Conservation (phyloP, 495 filamentous ascomycete genomes). For the Neurospora sublineolata region DNA sequence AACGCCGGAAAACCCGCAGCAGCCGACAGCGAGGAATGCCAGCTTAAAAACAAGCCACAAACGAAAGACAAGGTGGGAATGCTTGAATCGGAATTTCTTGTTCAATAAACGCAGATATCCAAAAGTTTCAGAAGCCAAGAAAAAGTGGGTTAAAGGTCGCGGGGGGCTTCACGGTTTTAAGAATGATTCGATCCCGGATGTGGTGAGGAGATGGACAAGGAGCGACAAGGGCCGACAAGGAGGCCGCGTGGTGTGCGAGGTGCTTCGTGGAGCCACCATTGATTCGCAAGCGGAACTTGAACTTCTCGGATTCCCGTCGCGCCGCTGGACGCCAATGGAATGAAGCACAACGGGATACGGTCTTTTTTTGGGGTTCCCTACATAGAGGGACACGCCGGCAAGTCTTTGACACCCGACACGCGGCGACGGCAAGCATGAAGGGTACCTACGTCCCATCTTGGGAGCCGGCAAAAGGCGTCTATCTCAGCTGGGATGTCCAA, state of each 20-base stretch:
- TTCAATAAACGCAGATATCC: background rate
- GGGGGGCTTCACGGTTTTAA: conserved; percentile 12
- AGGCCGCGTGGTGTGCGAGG: conserved; percentile 11
- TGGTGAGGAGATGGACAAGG: conserved; percentile 2
- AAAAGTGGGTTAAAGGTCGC: conserved; percentile 3
- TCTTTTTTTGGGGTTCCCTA: background rate
- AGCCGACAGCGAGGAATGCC: background rate
- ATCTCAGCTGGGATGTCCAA: background rate
- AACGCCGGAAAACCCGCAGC: background rate
- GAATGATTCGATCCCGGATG: conserved; percentile 20
- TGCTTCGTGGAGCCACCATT: conserved; percentile 7
- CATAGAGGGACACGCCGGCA: background rate
- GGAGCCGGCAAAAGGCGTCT: background rate
- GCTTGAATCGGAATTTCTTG: background rate
- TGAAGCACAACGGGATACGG: background rate
- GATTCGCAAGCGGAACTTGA: background rate
- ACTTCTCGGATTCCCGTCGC: background rate
- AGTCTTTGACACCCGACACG: background rate
- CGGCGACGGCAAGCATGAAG: background rate
- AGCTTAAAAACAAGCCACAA: conserved; percentile 1
- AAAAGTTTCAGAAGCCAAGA: conserved; percentile 10
- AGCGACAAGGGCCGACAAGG: background rate
- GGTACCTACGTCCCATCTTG: background rate
- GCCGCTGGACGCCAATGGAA: background rate
- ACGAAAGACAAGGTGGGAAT: background rate